Conservation (phyloP, 192 early-diverging fungal species). For the Entomortierella parvispora region DNA sequence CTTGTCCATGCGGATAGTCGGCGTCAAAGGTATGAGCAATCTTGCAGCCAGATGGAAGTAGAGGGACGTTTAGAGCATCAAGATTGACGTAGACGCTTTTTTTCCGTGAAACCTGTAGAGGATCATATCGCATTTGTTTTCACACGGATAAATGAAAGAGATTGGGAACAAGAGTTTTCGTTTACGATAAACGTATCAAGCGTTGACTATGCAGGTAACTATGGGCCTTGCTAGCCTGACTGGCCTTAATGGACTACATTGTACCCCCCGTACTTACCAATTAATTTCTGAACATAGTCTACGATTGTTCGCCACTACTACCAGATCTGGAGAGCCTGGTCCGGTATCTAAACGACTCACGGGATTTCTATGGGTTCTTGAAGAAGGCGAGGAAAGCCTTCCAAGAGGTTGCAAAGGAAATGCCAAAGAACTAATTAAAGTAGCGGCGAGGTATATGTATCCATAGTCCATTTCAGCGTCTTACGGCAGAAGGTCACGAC, state of each 20-base stretch:
- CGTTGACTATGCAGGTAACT: conserved; percentile 62
- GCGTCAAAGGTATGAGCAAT: conserved; percentile 39
- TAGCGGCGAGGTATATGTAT: no score
- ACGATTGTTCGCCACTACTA: conserved; percentile 62
- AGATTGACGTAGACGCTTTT: no score
- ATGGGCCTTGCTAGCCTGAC: neutral
- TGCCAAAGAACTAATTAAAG: neutral
- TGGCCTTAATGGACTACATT: neutral
- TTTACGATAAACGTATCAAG: conserved; percentile 69
- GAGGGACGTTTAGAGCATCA: neutral
- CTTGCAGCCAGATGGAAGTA: neutral
- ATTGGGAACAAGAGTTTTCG: conserved; percentile 59
- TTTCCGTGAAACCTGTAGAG: conserved; percentile 18
- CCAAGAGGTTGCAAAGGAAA: conserved; percentile 49
- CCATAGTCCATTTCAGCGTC: no score
- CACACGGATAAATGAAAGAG: conserved; percentile 68
- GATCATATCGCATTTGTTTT: conserved; percentile 73
- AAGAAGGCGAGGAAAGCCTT: conserved; percentile 73
- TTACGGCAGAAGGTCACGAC: no score
- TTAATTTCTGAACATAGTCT: conserved; percentile 33
- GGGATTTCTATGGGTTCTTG: conserved; percentile 78
- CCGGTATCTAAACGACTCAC: conserved; percentile 64
- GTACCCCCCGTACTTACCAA: neutral
- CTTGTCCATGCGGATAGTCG: conserved; percentile 58
- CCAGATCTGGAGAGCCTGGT: conserved; percentile 56